These are phyloP conservation scores for Abrus pulchellus DNA, from an alignment of 306 rosid genomes.

Conservation along the genomic window DNA sequence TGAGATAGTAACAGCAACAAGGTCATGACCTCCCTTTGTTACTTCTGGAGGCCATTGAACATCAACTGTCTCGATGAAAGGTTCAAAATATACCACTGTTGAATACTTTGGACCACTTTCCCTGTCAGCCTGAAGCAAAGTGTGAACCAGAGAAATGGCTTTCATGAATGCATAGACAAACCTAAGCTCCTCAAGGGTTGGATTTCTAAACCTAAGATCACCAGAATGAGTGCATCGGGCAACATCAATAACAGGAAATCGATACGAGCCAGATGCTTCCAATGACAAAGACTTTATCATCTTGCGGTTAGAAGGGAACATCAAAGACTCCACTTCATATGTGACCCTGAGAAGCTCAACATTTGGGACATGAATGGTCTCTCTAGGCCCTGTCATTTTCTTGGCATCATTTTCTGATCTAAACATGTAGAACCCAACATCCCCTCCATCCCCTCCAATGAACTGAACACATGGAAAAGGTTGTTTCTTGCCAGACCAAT, in stretches of 20 bases:
- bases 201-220: slow-evolving; percentile 63
- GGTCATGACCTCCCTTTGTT: slow-evolving; percentile 50
- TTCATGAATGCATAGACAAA: slow-evolving; percentile 75
- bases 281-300: slow-evolving; percentile 63
- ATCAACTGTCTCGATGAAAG: slow-evolving; percentile 77
- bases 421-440: slow-evolving; percentile 69
- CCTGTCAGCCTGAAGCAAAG: slow-evolving; percentile 65
- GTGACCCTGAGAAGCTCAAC: slow-evolving; percentile 76
- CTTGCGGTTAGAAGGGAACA: slow-evolving; percentile 71
- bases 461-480: slow-evolving; percentile 71
- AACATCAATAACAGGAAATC: slow-evolving; percentile 75
- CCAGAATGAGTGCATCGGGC: slow-evolving; percentile 61
- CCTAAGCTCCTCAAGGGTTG: slow-evolving; percentile 68
- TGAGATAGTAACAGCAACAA: slow-evolving; percentile 51
- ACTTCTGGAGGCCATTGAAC: slow-evolving; percentile 65
- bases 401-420: slow-evolving; percentile 67
- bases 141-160: slow-evolving; percentile 69
- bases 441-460: slow-evolving; percentile 84
- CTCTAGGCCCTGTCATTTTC: slow-evolving; percentile 79
- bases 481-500: slow-evolving; percentile 73
- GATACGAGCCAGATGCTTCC: slow-evolving; percentile 54
- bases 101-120: slow-evolving; percentile 71
- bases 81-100: slow-evolving; percentile 56
- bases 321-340: slow-evolving; percentile 62
- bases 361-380: slow-evolving; percentile 62